Conservation (phyloP, 768 basidiomycete genomes). For the Psilocybe cyanescens region DNA sequence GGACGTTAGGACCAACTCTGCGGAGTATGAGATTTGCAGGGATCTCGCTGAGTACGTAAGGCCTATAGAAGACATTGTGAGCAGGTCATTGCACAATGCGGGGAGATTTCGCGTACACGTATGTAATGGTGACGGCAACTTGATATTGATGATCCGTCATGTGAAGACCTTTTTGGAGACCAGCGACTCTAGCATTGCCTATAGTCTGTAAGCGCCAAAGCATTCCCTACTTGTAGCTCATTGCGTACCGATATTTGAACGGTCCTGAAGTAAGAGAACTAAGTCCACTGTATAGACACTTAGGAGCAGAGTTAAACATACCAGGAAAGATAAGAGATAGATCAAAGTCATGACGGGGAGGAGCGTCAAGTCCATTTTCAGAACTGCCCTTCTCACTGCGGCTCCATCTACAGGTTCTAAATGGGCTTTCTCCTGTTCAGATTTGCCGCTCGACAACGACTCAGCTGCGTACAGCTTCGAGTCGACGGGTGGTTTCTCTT, state of each 20-base stretch:
- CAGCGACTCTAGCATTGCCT: constrained; percentile 52
- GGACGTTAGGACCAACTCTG: constrained; percentile 47
- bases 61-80: constrained; percentile 21
- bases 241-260: constrained; percentile 34
- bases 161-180: constrained; percentile 45
- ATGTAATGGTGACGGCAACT: constrained; percentile 35
- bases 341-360: constrained; percentile 41
- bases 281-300: not conserved
- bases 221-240: constrained; percentile 11
- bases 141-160: constrained; percentile 42
- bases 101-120: constrained; percentile 22
- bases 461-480: not conserved
- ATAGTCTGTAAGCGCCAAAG: constrained; percentile 32
- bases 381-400: constrained; percentile 22
- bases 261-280: constrained; percentile 26
- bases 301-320: constrained; percentile 11
- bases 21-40: constrained; percentile 49
- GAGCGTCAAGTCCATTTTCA: constrained; percentile 34
- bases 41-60: constrained; percentile 50
- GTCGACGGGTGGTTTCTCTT: too few relatives aligned
- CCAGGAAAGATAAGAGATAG: constrained; percentile 40
- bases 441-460: constrained; percentile 1
- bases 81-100: not conserved
- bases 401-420: constrained; percentile 6
- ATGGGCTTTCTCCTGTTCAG: constrained; percentile 5